Conservation (phyloP, 192 early-diverging fungal species). For the Chytriomyces sp. region DNA sequence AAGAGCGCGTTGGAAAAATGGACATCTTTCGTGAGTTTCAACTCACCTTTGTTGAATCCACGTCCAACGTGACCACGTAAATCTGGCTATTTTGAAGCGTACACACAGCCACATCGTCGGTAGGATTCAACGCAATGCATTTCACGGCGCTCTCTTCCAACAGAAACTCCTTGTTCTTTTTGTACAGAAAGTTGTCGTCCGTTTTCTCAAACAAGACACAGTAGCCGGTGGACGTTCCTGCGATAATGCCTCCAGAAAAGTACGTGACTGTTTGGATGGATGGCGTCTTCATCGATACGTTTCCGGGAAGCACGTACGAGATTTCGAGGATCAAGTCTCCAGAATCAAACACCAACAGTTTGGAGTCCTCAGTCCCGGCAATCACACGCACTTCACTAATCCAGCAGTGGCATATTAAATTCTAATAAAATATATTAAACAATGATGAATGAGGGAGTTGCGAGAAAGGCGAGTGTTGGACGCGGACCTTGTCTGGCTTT, state of each 20-base stretch:
- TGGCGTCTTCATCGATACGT: conserved; percentile 33
- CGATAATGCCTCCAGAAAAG: conserved; percentile 49
- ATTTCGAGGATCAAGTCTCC: conserved; percentile 59
- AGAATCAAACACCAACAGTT: conserved; percentile 57
- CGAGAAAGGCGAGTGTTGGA: background rate
- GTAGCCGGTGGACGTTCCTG: conserved; percentile 48
- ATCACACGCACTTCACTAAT: conserved; percentile 52
- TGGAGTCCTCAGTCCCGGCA: conserved; percentile 56
- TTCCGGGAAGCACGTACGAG: conserved; percentile 35
- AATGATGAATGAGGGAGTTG: background rate
- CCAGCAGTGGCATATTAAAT: conserved; percentile 57
- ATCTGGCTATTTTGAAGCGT: conserved; percentile 48
- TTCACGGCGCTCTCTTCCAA: conserved; percentile 43
- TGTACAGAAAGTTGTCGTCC: conserved; percentile 51
- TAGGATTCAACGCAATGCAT: conserved; percentile 41
- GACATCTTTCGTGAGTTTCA: background rate
- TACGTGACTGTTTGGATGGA: conserved; percentile 45
- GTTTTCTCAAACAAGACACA: conserved; percentile 54
- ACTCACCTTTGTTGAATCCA: conserved; percentile 45
- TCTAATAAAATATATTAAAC: conserved; percentile 38
- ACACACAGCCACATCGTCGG: conserved; percentile 46
- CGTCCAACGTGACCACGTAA: conserved; percentile 43
- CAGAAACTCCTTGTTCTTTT: conserved; percentile 48
- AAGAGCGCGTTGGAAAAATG: background rate
- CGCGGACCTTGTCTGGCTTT: conserved; percentile 55